phyloP scores from a whole-genome alignment of 2,329 filamentous ascomycete genomes.

The Fusarium succisae region DNA sequence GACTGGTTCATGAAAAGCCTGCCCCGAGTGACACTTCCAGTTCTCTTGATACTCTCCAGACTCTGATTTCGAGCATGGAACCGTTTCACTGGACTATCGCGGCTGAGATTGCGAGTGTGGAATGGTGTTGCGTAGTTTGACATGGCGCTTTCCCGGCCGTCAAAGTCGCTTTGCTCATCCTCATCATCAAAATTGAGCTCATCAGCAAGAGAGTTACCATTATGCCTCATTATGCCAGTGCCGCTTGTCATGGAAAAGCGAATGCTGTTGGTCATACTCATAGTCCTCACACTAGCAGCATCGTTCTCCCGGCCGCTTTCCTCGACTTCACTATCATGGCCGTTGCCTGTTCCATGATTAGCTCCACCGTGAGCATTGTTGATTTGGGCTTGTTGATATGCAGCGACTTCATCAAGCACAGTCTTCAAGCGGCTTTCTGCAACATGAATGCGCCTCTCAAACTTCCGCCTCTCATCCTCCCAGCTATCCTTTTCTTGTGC shows the following conservation, averaged over 20 bases:
- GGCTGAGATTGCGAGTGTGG: conserved; percentile 65
- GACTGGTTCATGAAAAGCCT: conserved; percentile 63
- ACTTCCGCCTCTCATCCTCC: conserved; percentile 82
- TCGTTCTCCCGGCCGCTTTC: conserved; percentile 74
- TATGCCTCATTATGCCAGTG: conserved; percentile 63
- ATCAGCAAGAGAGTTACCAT: conserved; percentile 84
- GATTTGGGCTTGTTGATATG: conserved; percentile 67
- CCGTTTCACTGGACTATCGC: conserved; percentile 62
- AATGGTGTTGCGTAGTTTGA: conserved; percentile 57
- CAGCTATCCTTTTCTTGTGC: conserved; percentile 84
- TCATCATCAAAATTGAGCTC: conserved; percentile 90
- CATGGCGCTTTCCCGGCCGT: conserved; percentile 71
- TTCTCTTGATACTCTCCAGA: conserved; percentile 65
- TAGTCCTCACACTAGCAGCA: conserved; percentile 74
- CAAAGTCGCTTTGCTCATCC: conserved; percentile 76
- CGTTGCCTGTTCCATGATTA: conserved; percentile 42
- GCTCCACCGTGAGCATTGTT: conserved; percentile 49
- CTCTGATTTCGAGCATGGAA: conserved; percentile 67
- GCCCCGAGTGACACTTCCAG: conserved; percentile 64
- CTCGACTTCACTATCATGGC: conserved; percentile 67
- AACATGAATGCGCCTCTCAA: conserved; percentile 89
- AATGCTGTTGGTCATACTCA: conserved; percentile 76
- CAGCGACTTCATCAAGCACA: conserved; percentile 86
- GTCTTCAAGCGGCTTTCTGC: conserved; percentile 86
- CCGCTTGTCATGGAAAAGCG: conserved; percentile 76